Percentiles rank a stretch among this genome's conserved stretches.
These are phyloP conservation scores for Ustilago crameri DNA, from an alignment of 1,284 basidiomycete species.

Conservation along the genomic window DNA sequence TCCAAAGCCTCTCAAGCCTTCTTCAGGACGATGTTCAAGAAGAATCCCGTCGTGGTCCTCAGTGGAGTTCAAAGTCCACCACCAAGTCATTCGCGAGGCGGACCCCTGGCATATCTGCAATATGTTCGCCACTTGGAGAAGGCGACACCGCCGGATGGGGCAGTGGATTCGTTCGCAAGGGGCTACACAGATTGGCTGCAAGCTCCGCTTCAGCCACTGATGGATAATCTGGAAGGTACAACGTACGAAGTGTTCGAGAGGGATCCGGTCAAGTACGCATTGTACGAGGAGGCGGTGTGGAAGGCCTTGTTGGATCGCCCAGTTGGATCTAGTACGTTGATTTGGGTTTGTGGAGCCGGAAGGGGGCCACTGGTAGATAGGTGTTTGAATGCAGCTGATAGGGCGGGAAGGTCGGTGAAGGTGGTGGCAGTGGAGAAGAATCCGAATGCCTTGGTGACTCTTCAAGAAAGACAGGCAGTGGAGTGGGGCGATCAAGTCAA, in stretches of 20 bases:
- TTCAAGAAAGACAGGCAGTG: constrained; percentile 57
- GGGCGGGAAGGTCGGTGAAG: constrained; percentile 75
- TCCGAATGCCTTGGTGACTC: constrained; percentile 62
- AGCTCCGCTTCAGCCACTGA: constrained; percentile 91
- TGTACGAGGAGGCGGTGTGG: constrained; percentile 82
- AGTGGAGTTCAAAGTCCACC: constrained; percentile 55
- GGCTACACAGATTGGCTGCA: constrained; percentile 96
- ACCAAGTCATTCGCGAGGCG: constrained; percentile 74
- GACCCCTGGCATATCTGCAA: constrained; percentile 86
- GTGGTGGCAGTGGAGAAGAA: constrained; percentile 94
- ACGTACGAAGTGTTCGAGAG: constrained; percentile 98
- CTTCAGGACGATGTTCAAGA: constrained; percentile 50
- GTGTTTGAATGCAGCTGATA: constrained; percentile 80
- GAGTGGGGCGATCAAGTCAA: constrained; percentile 85
- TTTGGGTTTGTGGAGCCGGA: constrained; percentile 87
- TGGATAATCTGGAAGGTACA: constrained; percentile 93
- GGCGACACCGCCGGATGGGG: constrained; percentile 51
- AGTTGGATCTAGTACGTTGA: constrained; percentile 70
- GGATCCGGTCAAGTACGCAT: constrained; percentile 94
- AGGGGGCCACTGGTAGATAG: constrained; percentile 92
- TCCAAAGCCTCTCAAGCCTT: constrained; percentile 74
- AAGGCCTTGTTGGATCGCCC: constrained; percentile 77
- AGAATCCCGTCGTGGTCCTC: constrained; percentile 51
- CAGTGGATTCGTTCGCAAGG: constrained; percentile 81
- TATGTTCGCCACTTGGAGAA: constrained; percentile 72